Conservation (phyloP, 2,329 filamentous ascomycete genomes). For the Zymoseptoria tritici region DNA sequence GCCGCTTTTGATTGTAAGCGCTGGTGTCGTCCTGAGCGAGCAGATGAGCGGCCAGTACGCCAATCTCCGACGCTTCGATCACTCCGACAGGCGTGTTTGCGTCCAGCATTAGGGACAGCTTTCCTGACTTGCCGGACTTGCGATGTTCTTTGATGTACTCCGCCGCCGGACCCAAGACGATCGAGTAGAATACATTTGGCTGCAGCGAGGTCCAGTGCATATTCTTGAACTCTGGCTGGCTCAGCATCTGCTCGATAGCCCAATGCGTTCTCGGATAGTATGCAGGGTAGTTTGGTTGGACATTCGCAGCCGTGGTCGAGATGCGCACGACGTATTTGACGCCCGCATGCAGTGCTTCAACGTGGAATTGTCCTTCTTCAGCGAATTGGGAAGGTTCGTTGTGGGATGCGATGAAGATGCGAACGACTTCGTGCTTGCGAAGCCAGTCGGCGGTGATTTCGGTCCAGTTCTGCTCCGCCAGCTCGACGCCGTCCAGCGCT, state of each 20-base stretch:
- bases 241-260: conserved; percentile 36
- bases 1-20: conserved; percentile 29
- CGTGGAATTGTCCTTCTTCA: conserved; percentile 35
- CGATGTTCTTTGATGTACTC: conserved; percentile 31
- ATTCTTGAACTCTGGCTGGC: conserved; percentile 29
- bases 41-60: conserved; percentile 32
- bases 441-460: conserved; percentile 37
- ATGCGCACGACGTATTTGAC: conserved; percentile 39
- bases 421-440: conserved; percentile 29
- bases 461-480: conserved; percentile 33
- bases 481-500: conserved; percentile 28
- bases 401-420: conserved; percentile 37
- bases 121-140: conserved; percentile 27
- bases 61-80: conserved; percentile 26
- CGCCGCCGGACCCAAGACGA: conserved; percentile 17
- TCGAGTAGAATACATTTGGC: conserved; percentile 29
- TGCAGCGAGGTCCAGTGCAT: conserved; percentile 38
- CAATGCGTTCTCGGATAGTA: conserved; percentile 37
- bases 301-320: conserved; percentile 33
- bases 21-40: conserved; percentile 25
- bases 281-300: conserved; percentile 29
- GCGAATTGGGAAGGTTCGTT: conserved; percentile 33
- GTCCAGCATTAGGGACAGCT: conserved; percentile 24
- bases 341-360: conserved; percentile 30
- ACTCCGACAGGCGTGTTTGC: conserved; percentile 28